These are phyloP conservation scores for Quercus lobata DNA, from an alignment of 331 rosid genomes.

Conservation along the genomic window DNA sequence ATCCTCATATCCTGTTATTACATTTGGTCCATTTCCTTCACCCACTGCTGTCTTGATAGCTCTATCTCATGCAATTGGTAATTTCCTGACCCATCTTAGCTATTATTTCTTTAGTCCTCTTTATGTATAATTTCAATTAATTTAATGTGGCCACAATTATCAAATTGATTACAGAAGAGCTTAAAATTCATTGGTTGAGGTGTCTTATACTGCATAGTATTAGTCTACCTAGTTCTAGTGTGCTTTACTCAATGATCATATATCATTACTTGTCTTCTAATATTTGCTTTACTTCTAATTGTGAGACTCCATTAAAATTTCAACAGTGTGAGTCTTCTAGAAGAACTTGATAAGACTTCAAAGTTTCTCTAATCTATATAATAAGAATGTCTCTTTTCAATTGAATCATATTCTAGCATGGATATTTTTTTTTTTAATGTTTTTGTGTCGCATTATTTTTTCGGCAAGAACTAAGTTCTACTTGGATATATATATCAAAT, in stretches of 20 bases:
- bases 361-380: no score
- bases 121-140: background rate
- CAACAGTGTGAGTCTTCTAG: no score
- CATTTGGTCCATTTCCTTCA: slow-evolving; percentile 87
- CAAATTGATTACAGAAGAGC: background rate
- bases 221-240: background rate
- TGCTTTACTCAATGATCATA: background rate
- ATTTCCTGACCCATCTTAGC: slow-evolving; percentile 19
- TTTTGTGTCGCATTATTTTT: no score
- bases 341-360: no score
- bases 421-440: background rate
- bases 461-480: no score
- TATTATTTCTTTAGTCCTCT: background rate
- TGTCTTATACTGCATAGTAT: background rate
- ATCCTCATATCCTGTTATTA: slow-evolving; percentile 74
- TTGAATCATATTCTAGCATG: background rate
- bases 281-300: no score
- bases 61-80: slow-evolving; percentile 84
- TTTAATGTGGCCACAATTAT: background rate
- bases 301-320: no score
- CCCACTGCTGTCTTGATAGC: slow-evolving; percentile 66
- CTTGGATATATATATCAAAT: no score
- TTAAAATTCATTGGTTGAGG: background rate
- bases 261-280: background rate
- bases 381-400: no score